Conservation (phyloP, 176 grass and related monocot species). For the Stipa capillata region DNA sequence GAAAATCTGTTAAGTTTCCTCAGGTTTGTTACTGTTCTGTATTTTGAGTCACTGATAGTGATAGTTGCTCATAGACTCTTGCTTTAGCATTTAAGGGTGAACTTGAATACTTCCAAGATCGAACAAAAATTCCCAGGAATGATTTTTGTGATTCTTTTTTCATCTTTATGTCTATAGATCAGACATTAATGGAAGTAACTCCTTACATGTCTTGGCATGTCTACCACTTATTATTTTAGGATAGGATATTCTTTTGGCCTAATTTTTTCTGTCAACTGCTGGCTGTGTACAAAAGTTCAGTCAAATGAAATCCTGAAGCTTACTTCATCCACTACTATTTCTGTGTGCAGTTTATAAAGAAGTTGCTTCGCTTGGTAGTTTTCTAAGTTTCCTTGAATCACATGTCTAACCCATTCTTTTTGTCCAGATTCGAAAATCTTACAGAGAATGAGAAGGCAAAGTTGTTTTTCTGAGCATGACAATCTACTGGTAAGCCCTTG, state of each 20-base stretch:
- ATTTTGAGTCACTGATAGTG: background rate
- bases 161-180: background rate
- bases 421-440: conserved; percentile 47
- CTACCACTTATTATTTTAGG: background rate
- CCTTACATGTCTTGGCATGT: background rate
- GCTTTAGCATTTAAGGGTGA: background rate
- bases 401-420: background rate
- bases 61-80: background rate
- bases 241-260: background rate
- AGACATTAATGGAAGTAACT: background rate
- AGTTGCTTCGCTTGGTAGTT: conserved; percentile 9
- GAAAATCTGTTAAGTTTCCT: no score
- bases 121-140: background rate
- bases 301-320: background rate
- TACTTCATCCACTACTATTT: background rate
- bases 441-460: conserved; percentile 27
- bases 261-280: background rate
- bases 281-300: background rate
- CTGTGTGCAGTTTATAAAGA: background rate
- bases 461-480: conserved; percentile 31
- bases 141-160: background rate
- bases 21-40: background rate
- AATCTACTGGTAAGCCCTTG: conserved; percentile 33
- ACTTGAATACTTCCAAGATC: background rate
- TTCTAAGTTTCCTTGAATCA: background rate